Base-by-base conservation (phyloP, 106 monocot genomes). In the Hemerocallis citrina region DNA sequence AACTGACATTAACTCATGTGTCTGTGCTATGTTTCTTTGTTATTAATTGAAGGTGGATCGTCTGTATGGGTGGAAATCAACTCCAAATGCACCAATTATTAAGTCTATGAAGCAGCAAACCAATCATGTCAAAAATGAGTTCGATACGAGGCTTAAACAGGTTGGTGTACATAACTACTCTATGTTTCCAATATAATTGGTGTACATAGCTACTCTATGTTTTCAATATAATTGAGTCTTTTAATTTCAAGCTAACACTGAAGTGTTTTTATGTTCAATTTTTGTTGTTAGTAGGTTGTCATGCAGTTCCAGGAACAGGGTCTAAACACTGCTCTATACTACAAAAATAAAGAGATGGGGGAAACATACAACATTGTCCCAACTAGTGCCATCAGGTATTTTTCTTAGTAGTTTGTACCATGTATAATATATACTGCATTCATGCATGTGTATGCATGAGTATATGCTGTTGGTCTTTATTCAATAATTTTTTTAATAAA, bases 301-400 rank as follows among this genome's bases (percentile, higher is more conserved):
- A 92, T 84, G 10, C 22, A 92, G 45, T 86, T 98, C 63, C 87
- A 81, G 72, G 87, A 84, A 62, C 91, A 98, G 63, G 96, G 96
- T 23, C 39, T 98, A 62, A 98, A 98, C 65, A 98, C 96, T 33
- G 84, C 84, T 65, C 59, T 98, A 12, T 98, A 98, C 66, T 98
- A 91, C 61, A 98, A 98, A 75, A 91, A 98, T 49, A 92, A 75
- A 76, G 86, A 98, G 14, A 88, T 84, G 87, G 91, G 81, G 37
- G 96, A 98, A 72, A 90, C 90, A 49, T 98, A 57, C 74, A 91
- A 78, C 52, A 98, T 98, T 75, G 88, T 98, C 54, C 96, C 96
- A 16, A 98, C 96, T 57, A 98, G 96, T 85, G 96, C 96, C 57
- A 72, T 87, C 39, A 98, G 81, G 96, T 98, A 86, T 35, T 49